Base-by-base conservation (phyloP, 768 basidiomycete genomes). In the Mycena chlorophos region DNA sequence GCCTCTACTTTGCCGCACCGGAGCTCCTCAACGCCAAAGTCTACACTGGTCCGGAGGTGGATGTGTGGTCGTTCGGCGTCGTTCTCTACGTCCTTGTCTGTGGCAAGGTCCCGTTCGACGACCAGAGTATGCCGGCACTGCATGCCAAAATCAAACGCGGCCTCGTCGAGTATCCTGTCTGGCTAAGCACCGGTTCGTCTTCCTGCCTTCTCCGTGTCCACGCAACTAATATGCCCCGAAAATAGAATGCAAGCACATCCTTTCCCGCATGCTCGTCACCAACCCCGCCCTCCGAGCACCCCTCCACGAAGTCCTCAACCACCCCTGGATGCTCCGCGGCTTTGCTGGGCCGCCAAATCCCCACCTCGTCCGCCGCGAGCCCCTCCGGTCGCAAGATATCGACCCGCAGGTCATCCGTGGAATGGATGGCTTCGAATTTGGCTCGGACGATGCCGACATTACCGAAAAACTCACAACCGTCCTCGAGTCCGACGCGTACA, bases 71-170 rank as follows among this genome's bases (percentile, higher is more conserved):
- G 67, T 98, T 99, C 62, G 96, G 97, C 10, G 95, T 99, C 61
- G 97, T 99, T 5, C 82, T 99, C 23, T 98, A 98, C 65, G 94
- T 97, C 19, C 81, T 99, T 49, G 95, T 99, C 0, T 99, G 96
- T 68, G 97, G 97, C 46, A 98, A 97, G 73, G 97, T 99, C 3
- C 96, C 97, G 0, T 98, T 99, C 68, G 97, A 99, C 65, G 97
- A 99, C 69, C 94, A 98, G 72, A 94, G 89, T 68, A 99, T 98
- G 97, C 96, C 97, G 2, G 97, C 97, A 0, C 75, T 99, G 51
- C 97, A 98, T 69, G 97, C 97, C 23, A 99, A 98, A 76, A 99
- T 99, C 73, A 99, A 99, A 71, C 86, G 95, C 4, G 96, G 97
- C 0, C 74, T 94, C 37, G 95, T 98, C 28, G 97, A 99, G 66